These are phyloP conservation scores for Leptographium wingfieldii DNA, from an alignment of 2,329 filamentous ascomycete species.

Conservation along the genomic window DNA sequence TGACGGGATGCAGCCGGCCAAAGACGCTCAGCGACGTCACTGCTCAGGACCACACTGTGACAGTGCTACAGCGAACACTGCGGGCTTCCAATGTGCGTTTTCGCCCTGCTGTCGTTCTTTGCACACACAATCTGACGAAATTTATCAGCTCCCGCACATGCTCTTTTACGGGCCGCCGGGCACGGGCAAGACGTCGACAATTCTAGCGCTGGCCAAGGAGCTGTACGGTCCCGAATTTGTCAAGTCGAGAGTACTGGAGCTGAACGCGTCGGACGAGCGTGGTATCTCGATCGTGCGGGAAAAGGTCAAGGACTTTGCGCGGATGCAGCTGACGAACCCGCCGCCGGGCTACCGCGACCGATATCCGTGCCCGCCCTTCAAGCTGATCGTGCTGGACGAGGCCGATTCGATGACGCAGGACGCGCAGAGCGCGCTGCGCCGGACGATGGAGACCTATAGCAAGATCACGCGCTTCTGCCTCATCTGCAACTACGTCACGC, in stretches of 20 bases:
- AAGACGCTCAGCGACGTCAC: constrained; percentile 91
- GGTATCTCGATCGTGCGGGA: constrained; percentile 94
- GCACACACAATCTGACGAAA: neutral
- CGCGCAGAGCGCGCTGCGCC: constrained; percentile 78
- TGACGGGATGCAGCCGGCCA: constrained; percentile 55
- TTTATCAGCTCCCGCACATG: constrained; percentile 76
- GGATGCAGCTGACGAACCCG: constrained; percentile 82
- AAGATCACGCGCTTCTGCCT: constrained; percentile 95
- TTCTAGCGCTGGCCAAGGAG: constrained; percentile 92
- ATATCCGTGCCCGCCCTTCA: constrained; percentile 94
- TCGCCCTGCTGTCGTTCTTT: neutral
- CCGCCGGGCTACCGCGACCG: constrained; percentile 53
- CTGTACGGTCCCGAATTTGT: constrained; percentile 93
- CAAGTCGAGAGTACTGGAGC: constrained; percentile 87
- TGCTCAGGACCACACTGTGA: constrained; percentile 93
- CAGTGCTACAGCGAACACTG: constrained; percentile 79
- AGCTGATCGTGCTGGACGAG: constrained; percentile 97
- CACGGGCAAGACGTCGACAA: constrained; percentile 95
- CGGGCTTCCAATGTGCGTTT: constrained; percentile 73
- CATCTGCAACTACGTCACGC: constrained; percentile 96
- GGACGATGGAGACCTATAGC: constrained; percentile 97
- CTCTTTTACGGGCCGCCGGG: constrained; percentile 97
- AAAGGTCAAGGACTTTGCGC: constrained; percentile 96
- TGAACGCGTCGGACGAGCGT: constrained; percentile 97
- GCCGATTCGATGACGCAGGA: constrained; percentile 99